Evolutionary conservation across 768 basidiomycete genomes (phyloP).

Genomic region (Hebeloma cylindrosporum): DNA sequence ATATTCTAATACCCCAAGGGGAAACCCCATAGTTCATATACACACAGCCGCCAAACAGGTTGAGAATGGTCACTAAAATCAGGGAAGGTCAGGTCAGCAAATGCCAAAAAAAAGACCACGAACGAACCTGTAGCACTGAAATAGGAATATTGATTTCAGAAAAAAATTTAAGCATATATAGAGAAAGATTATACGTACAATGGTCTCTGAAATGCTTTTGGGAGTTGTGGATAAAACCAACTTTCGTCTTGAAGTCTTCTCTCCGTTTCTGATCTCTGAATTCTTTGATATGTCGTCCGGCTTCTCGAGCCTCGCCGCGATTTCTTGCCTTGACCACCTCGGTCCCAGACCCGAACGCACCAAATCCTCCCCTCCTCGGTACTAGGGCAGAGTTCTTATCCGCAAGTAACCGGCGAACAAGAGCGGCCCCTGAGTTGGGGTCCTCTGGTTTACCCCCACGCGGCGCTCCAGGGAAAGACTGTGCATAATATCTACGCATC

Average conservation of each 20-base stretch:
- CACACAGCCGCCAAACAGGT: no score
- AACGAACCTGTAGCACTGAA: conserved; percentile 32
- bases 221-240: conserved; percentile 76
- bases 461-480: conserved; percentile 59
- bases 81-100: neutral
- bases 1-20: conserved; percentile 13
- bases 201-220: conserved; percentile 91
- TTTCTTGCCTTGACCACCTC: conserved; percentile 90
- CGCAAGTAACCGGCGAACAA: conserved; percentile 73
- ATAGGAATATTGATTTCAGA: no score
- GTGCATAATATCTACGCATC: conserved; percentile 83
- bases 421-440: conserved; percentile 69
- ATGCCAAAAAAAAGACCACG: neutral
- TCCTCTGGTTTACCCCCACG: conserved; percentile 49
- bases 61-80: neutral
- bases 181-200: conserved; percentile 12
- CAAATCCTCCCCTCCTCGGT: conserved; percentile 81
- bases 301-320: conserved; percentile 92
- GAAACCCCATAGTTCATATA: no score
- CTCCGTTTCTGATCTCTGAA: conserved; percentile 77
- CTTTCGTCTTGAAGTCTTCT: conserved; percentile 83
- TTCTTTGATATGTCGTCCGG: conserved; percentile 81
- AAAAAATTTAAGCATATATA: neutral
- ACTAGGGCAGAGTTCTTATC: conserved; percentile 87
- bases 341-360: conserved; percentile 79